Evolutionary conservation across 768 basidiomycete species (phyloP), one percentile per base, ranked within the genome.

Genomic region (Cyclocybe aegerita): DNA sequence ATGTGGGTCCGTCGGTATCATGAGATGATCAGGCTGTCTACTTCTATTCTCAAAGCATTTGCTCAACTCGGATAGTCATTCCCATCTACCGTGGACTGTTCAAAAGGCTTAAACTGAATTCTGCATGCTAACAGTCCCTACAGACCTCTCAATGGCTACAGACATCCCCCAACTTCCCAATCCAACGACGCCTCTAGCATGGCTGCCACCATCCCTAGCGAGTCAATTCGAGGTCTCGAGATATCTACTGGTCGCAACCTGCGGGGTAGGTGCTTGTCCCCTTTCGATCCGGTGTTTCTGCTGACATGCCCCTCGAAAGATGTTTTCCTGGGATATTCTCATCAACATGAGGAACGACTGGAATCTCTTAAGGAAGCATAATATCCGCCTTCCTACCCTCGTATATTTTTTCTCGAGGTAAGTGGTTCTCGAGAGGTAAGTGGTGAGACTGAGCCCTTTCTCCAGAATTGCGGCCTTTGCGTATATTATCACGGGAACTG

Each of bases 101-200:
- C n/a, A n/a, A n/a, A n/a, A n/a, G n/a, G n/a, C n/a, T n/a, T n/a
- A n/a, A n/a, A n/a, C n/a, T n/a, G n/a, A n/a, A n/a, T n/a, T n/a
- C n/a, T n/a, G n/a, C n/a, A n/a, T n/a, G n/a, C n/a, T n/a, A n/a
- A n/a, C n/a, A n/a, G n/a, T n/a, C n/a, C n/a, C n/a, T n/a, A n/a
- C n/a, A n/a, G n/a, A n/a, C n/a, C n/a, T n/a, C n/a, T n/a, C n/a
- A n/a, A 17, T 43, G 43, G 43, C 50, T 32, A 33, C 40, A n/a
- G n/a, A n/a, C n/a, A n/a, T n/a, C n/a, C 34, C 49, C 37, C 9
- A 44, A 37, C 43, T 51, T 15, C 47, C 42, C 9, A 71, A 70
- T 42, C 68, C 67, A 0, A 53, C 58, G 38, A 69, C 68, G 2
- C 58, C 67, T 5, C 48, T 68, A 52, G 70, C 65, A 9, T 66